Conservation (phyloP, 352 stramenopile species). For the Globisporangium orthogonon region DNA sequence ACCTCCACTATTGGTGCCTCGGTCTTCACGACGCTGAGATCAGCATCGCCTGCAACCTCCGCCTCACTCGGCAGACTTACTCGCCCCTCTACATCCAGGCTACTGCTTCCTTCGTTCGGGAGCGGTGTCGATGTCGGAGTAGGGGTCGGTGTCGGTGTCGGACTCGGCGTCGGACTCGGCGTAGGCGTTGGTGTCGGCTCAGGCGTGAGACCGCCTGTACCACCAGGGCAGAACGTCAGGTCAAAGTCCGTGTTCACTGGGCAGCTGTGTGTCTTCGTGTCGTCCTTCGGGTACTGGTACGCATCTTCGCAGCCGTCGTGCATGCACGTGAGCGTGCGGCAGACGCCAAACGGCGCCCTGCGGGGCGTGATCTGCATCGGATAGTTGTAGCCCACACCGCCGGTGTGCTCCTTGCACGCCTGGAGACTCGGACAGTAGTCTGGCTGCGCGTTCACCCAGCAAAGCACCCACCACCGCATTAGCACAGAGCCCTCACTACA, state of each 20-base stretch:
- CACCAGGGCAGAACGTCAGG: conserved; percentile 52
- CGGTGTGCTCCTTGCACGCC: conserved; percentile 49
- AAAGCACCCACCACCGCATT: not conserved
- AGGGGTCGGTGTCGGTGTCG: conserved; percentile 23
- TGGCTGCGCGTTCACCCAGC: conserved; percentile 21
- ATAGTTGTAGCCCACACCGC: conserved; percentile 59
- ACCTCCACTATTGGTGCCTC: conserved; percentile 6
- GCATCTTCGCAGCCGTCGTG: conserved; percentile 45
- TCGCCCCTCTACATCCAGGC: not conserved
- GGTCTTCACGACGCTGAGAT: not conserved
- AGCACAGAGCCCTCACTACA: not conserved
- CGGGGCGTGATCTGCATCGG: conserved; percentile 55
- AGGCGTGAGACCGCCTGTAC: conserved; percentile 13
- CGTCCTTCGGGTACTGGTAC: conserved; percentile 64
- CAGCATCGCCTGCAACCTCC: conserved; percentile 9
- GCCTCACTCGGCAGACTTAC: not conserved
- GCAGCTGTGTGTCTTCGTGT: conserved; percentile 61
- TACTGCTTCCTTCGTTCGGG: conserved; percentile 13
- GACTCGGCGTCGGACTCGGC: conserved; percentile 19
- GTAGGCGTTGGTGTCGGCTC: conserved; percentile 18
- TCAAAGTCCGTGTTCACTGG: conserved; percentile 40
- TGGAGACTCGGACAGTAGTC: conserved; percentile 46
- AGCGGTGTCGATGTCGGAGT: conserved; percentile 13
- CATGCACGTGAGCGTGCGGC: conserved; percentile 36
- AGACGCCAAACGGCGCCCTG: conserved; percentile 25